Percentiles rank a stretch among this genome's conserved stretches.
phyloP scores from a whole-genome alignment of 371 early-diverging fungal species.

The Mortierella sp. region DNA sequence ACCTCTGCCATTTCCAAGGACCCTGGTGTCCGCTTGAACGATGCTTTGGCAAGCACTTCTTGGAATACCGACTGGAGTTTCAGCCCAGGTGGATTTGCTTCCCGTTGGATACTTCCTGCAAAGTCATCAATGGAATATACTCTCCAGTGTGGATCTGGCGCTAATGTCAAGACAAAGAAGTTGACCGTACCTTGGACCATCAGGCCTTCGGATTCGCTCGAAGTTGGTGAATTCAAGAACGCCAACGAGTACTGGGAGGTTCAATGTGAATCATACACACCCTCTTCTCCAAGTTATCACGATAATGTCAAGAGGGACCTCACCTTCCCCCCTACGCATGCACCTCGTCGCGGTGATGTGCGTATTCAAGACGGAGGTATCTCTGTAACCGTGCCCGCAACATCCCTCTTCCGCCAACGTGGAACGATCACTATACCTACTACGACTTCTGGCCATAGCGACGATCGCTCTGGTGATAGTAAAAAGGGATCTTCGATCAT shows the following conservation, averaged over 20 bases:
- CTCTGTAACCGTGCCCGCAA: background rate
- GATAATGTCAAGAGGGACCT: background rate
- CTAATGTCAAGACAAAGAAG: background rate
- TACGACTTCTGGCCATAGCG: background rate
- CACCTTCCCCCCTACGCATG: slow-evolving; percentile 8
- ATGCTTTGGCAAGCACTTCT: slow-evolving; percentile 48
- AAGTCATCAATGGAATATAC: slow-evolving; percentile 32
- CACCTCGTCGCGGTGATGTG: slow-evolving; percentile 15
- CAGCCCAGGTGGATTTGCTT: slow-evolving; percentile 43
- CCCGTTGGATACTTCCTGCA: slow-evolving; percentile 31
- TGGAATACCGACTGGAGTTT: slow-evolving; percentile 34
- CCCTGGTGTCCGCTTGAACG: slow-evolving; percentile 54
- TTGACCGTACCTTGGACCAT: slow-evolving; percentile 36
- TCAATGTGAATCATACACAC: slow-evolving; percentile 19
- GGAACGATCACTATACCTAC: slow-evolving; percentile 21
- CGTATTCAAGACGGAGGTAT: slow-evolving; percentile 15
- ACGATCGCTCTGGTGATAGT: slow-evolving; percentile 6
- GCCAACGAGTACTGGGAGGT: slow-evolving; percentile 32
- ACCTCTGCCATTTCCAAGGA: slow-evolving; percentile 49
- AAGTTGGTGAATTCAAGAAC: slow-evolving; percentile 17
- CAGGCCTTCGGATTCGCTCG: slow-evolving; percentile 13
- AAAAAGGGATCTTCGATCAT: slow-evolving; percentile 9
- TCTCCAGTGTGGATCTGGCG: slow-evolving; percentile 25
- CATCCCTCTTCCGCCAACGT: slow-evolving; percentile 30
- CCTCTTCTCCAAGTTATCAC: background rate